Base-by-base conservation (phyloP, 345 rosid genomes). In the Brassica incana region DNA sequence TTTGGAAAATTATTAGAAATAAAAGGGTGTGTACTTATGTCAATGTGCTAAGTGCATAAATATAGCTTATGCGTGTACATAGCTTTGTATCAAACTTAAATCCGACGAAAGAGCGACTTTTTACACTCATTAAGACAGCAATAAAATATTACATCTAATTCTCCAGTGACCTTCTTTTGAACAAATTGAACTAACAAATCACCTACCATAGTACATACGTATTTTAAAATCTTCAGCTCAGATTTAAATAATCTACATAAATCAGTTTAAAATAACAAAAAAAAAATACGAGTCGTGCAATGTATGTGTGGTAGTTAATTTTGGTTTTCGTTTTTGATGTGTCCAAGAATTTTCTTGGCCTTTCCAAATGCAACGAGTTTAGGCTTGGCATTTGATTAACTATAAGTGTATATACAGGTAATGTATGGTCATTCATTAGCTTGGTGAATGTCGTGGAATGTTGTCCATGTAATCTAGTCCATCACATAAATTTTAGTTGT, bases 41-140 rank as follows among this genome's bases (percentile, higher is more conserved):
- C 69, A 69, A 9, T 52, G 58, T 52, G 58, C 58, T 52, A 52
- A 20, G 38, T 48, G 45, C 38, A 14, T 36, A 65, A 6, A 56
- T 9, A 35, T 33, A 65, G 11, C 7, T 18, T 65, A 23, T 23
- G 69, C 72, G 14, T 56, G 27, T 32, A 18, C 12, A 45, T 62
- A 69, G 29, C 62, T 62, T 69, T 77, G 80, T 63, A 62, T 63
- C 10, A 77, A 63, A 70, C 71, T 63, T 77, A 33, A 63, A 77
- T 23, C 75, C 45, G n/a, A 50, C 61, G 76, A 61, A n/a, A 52
- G 20, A 11, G 40, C 52, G 76, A 64, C 80, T 71, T 71, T 77
- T 35, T 50, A 50, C 75, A 50, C 40, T 16, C 75, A 18, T 70
- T 8, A 61, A 69, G 63, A 77, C 54, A 77, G 4, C 18, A 62